Evolutionary conservation across 306 rosid species (phyloP), one percentile per base, ranked within the genome.

Genomic region (Vigna radiata): DNA sequence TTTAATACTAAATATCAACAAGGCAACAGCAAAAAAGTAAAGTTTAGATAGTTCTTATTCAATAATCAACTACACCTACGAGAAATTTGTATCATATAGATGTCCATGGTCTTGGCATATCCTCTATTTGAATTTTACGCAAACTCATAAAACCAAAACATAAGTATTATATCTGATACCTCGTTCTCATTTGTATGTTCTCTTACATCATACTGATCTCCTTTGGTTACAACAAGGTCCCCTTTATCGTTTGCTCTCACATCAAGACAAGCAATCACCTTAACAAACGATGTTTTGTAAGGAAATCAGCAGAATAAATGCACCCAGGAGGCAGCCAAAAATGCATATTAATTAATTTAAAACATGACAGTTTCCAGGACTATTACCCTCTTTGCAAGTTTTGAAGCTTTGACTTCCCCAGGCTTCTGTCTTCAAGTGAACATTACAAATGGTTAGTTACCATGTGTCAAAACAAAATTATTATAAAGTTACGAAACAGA

Each of bases 201-300:
- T 85, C 99, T 91, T 54, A 95, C 99, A 59, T 92, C 96, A 63
- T 95, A 95, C 79, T 95, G 99, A 73, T 95, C 99, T 77, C 99
- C 99, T 85, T 95, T 95, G 83, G 99, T 95, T 73, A 95, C 99
- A 82, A 95, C 97, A 76, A 92, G 99, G 79, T 92, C 99, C 71
- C 99, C 98, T 0, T 76, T 87, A 82, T 95, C 99, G 83, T 95
- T 95, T 69, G 98, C 8, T 83, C 99, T 89, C 86, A 92, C 99
- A 80, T 95, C 99, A 58, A 95, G 97, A 80, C 99, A 95, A 68
- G 97, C 99, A 88, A 95, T 92, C 78, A 95, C 97, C 99, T 95
- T 81, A 44, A 72, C 21, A 74, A 18, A 66, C 76, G 54, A 85
- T 5, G 37, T 9, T 71, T 17, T 41, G 65, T 83, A 49, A 83